Evolutionary conservation across 2,329 filamentous ascomycete genomes (phyloP), one percentile per base, ranked within the genome.

Genomic region (Neonectria punicea): DNA sequence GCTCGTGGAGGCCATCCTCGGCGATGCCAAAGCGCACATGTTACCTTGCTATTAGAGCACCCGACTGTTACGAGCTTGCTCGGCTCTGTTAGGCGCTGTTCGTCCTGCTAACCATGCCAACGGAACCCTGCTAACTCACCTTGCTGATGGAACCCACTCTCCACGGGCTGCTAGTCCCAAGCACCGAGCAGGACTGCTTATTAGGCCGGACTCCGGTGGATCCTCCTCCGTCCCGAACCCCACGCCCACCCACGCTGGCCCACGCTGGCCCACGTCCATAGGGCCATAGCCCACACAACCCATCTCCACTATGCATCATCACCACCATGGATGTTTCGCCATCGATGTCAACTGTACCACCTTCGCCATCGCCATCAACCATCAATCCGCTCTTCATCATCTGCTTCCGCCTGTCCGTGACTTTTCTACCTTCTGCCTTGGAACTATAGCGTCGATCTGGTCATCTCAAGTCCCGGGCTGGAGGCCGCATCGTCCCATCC

Each of bases 241-340:
- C 32, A 46, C n/a, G 47, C 43, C 16, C 49, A 22, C 22, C 22
- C 22, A 22, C 22, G 22, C 22, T 22, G n/a, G 36, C 47, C 53
- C 58, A 65, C 58, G 61, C 67, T 55, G 46, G 32, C 58, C 57
- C 58, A 70, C 65, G 64, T 56, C 50, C 65, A 68, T 69, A 66
- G 66, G 53, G 63, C 61, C 69, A 70, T 69, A 61, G 60, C 67
- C 58, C 71, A 74, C 71, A 66, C 65, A 63, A 60, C 61, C 68
- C 51, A 47, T 58, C 59, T 47, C 67, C 67, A 70, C 70, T 55
- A 62, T 67, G 63, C 70, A 67, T 70, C 67, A 69, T 64, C 67
- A 59, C 25, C 49, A 9, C 54, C 39, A 43, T 16, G 14, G 36
- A 39, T n/a, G 36, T 46, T 57, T 20, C 53, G 32, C 53, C 67